phyloP scores from a whole-genome alignment of 192 early-diverging fungal species.

The Rhizophagus sp. region DNA sequence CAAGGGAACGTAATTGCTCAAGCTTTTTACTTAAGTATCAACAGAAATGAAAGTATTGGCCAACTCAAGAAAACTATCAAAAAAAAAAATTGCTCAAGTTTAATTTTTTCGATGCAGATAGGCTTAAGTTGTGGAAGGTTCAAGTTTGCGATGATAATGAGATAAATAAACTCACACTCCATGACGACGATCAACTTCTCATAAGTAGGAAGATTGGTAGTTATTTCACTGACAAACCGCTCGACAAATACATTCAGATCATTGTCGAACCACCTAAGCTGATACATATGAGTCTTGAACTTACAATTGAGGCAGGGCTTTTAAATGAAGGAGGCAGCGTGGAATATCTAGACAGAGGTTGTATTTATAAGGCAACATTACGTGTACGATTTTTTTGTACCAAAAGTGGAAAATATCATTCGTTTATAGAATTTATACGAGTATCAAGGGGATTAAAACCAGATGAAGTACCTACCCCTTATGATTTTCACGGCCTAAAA shows the following conservation, averaged over 20 bases:
- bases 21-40: too few species aligned
- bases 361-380: slow-evolving; percentile 25
- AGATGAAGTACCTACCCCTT: neutral
- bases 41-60: too few species aligned
- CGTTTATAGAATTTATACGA: slow-evolving; percentile 27
- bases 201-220: slow-evolving; percentile 11
- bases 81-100: too few species aligned
- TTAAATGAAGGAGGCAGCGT: neutral
- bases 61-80: too few species aligned
- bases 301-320: neutral
- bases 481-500: slow-evolving; percentile 11
- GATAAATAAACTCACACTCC: too few species aligned
- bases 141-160: too few species aligned
- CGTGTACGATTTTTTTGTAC: neutral
- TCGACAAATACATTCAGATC: slow-evolving; percentile 1
- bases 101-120: too few species aligned
- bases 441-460: slow-evolving; percentile 19
- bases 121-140: too few species aligned
- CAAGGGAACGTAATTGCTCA: too few species aligned
- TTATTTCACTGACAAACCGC: slow-evolving; percentile 21
- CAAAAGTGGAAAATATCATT: neutral
- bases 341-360: slow-evolving; percentile 20
- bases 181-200: slow-evolving; percentile 16
- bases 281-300: neutral
- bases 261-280: slow-evolving; percentile 18